A percentile compares a stretch with the other conserved stretches of the same genome.
Evolutionary conservation across 768 basidiomycete species (phyloP).

Genomic region (Lentinula detonsa): DNA sequence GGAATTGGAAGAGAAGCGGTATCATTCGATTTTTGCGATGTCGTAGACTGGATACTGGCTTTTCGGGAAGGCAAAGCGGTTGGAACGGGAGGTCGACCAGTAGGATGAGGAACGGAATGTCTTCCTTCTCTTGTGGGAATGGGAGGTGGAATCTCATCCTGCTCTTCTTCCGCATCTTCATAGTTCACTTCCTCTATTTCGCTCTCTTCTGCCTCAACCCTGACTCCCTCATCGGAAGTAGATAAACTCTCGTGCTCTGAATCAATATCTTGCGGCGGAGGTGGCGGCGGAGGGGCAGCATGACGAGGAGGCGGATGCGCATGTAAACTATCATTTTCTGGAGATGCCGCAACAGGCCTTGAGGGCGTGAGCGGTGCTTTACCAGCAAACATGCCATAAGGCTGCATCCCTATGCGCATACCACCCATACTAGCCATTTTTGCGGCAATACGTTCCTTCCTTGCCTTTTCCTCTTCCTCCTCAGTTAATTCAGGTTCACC

Average conservation of each 20-base stretch:
- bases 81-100: constrained; percentile 28
- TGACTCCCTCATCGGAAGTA: constrained; percentile 54
- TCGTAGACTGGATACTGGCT: constrained; percentile 16
- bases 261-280: constrained; percentile 33
- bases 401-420: constrained; percentile 54
- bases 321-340: constrained; percentile 15
- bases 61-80: constrained; percentile 28
- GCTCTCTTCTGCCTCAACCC: constrained; percentile 66
- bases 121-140: constrained; percentile 41
- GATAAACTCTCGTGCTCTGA: constrained; percentile 39
- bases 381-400: constrained; percentile 15
- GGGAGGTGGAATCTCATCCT: constrained; percentile 47
- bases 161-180: constrained; percentile 45
- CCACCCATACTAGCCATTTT: constrained; percentile 53
- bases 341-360: constrained; percentile 10
- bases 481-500: constrained; percentile 25
- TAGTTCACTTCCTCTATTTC: constrained; percentile 63
- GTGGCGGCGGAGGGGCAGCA: constrained; percentile 21
- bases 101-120: constrained; percentile 17
- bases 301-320: constrained; percentile 25
- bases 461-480: constrained; percentile 59
- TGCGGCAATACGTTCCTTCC: constrained; percentile 47
- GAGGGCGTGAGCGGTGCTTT: constrained; percentile 10
- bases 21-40: constrained; percentile 13
- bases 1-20: constrained; percentile 4